Evolutionary conservation across 139 green algal genomes (phyloP), one percentile per base, ranked within the genome.

Genomic region (Chlamydomonas sphaeroides): DNA sequence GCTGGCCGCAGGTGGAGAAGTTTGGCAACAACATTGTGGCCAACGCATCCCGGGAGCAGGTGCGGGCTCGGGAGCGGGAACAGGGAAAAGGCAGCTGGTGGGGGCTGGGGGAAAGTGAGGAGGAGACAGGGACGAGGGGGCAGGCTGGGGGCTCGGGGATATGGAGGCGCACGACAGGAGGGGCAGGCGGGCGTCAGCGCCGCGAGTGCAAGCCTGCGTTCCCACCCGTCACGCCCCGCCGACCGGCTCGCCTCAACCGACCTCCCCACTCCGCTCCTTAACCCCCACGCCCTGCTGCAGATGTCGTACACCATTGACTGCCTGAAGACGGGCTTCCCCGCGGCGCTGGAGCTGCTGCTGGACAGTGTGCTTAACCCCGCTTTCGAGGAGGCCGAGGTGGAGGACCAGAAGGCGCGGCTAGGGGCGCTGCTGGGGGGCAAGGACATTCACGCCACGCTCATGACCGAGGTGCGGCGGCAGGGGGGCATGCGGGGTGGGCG

Each of bases 281-380:
- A n/a, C n/a, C n/a, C n/a, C n/a, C n/a, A n/a, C n/a, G n/a, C n/a
- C n/a, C n/a, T n/a, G n/a, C n/a, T n/a, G n/a, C 72, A 97, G 92
- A 97, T 99, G 90, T 92, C 86, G 17, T 99, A 98, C 93, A 97
- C 92, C 61, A 93, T 96, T 32, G 97, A 99, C 84, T 94, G 88
- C 57, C 79, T 96, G 42, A 93, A 95, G 85, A 95, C 90, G 18
- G 86, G 89, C 68, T 62, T 96, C 28, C 91, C 96, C 5, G 92
- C 95, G 56, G 91, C 94, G 5, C 89, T 98, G 66, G 97, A 99
- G 90, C 56, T 99, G 18, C 87, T 99, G 77, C 87, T 88, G 17
- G 97, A 99, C 88, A 87, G 86, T 5, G 95, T 98, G 39, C 72
- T 98, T 1, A 98, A 98, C 89, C 95, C 88, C 0, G 70, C 77